Conservation (phyloP, 495 filamentous ascomycete species). For the Evansstolkia leycettana region DNA sequence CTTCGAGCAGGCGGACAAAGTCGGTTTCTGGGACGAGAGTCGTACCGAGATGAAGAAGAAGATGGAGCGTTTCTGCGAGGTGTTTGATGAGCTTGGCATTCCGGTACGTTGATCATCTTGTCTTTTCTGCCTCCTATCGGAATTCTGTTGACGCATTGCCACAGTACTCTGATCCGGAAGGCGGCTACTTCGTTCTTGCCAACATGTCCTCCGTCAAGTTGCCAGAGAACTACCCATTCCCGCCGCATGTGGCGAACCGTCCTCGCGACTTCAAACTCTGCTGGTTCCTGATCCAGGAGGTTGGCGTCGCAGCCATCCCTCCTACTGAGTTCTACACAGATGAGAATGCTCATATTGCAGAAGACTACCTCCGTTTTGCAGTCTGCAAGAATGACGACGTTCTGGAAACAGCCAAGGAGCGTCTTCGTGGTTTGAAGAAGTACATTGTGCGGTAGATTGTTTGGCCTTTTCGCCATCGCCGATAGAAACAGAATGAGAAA, state of each 20-base stretch:
- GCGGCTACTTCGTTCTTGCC: slow-evolving; percentile 91
- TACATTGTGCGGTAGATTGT: slow-evolving; percentile 44
- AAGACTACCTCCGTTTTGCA: slow-evolving; percentile 90
- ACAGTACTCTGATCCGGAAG: slow-evolving; percentile 80
- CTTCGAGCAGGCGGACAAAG: slow-evolving; percentile 76
- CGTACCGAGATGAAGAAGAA: slow-evolving; percentile 82
- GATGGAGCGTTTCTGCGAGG: slow-evolving; percentile 70
- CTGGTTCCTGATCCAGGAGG: slow-evolving; percentile 94
- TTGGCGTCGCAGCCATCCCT: slow-evolving; percentile 91
- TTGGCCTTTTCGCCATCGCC: no score
- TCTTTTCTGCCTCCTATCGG: neutral
- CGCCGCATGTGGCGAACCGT: slow-evolving; percentile 69
- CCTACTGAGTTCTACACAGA: slow-evolving; percentile 94
- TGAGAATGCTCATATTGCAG: slow-evolving; percentile 66
- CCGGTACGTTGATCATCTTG: slow-evolving; percentile 33
- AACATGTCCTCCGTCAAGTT: slow-evolving; percentile 80
- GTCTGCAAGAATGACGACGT: slow-evolving; percentile 94
- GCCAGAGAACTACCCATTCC: slow-evolving; percentile 73
- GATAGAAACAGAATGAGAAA: no score
- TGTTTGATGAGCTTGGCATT: slow-evolving; percentile 81
- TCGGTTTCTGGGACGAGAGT: slow-evolving; percentile 81
- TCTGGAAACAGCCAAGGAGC: slow-evolving; percentile 79
- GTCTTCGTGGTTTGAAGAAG: slow-evolving; percentile 74
- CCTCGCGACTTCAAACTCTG: slow-evolving; percentile 86
- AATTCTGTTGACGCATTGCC: neutral